Percentiles rank a stretch among this genome's conserved stretches.
phyloP scores from a whole-genome alignment of 2,329 filamentous ascomycete species.

The Fusarium sp. region DNA sequence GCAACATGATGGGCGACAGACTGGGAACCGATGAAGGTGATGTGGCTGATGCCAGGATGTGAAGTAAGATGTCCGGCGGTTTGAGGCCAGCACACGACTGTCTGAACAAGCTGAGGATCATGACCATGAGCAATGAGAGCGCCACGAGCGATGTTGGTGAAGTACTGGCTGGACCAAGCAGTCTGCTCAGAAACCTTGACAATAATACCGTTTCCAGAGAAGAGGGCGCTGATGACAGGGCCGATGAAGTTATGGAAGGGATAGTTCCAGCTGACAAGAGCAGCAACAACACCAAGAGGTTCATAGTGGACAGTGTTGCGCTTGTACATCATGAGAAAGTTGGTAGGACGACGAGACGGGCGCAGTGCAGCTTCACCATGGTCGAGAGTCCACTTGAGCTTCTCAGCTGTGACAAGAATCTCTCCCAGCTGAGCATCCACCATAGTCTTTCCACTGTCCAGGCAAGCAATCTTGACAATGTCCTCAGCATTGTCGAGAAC shows the following conservation, averaged over 20 bases:
- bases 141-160: constrained; percentile 78
- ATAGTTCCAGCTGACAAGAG: constrained; percentile 97
- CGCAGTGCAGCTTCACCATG: constrained; percentile 86
- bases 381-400: constrained; percentile 90
- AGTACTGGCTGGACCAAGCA: constrained; percentile 90
- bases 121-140: constrained; percentile 86
- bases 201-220: constrained; percentile 89
- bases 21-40: constrained; percentile 95
- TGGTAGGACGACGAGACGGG: constrained; percentile 80
- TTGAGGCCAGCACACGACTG: constrained; percentile 86
- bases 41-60: constrained; percentile 83
- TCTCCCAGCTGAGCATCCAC: constrained; percentile 94
- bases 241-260: constrained; percentile 95
- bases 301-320: constrained; percentile 90
- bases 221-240: constrained; percentile 88
- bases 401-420: constrained; percentile 92
- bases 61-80: constrained; percentile 84
- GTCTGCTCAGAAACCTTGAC: constrained; percentile 97
- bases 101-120: constrained; percentile 82
- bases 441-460: constrained; percentile 96
- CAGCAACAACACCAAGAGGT: constrained; percentile 90
- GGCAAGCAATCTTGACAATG: constrained; percentile 84
- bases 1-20: constrained; percentile 89
- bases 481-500: constrained; percentile 89
- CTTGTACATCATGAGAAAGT: constrained; percentile 95